Conservation (phyloP, 176 grass and related monocot species). For the Cenchrus fungigraminus region DNA sequence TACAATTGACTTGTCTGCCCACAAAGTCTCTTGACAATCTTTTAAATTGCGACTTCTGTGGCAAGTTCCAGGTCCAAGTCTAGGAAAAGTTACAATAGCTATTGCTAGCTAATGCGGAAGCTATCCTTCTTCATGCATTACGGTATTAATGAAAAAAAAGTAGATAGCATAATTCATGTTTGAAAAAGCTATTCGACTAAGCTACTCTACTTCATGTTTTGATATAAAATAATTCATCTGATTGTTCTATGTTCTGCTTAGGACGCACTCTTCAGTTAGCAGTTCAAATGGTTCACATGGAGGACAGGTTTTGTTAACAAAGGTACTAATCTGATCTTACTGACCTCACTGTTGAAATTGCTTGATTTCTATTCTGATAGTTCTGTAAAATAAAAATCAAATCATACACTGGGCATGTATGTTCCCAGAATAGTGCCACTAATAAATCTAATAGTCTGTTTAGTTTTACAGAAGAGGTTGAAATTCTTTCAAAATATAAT, state of each 20-base stretch:
- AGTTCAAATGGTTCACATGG: no score
- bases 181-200: background rate
- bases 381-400: background rate
- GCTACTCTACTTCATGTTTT: no score
- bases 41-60: background rate
- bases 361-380: background rate
- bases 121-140: background rate
- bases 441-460: background rate
- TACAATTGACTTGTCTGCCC: background rate
- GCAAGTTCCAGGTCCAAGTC: background rate
- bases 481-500: no score
- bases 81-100: background rate
- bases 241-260: no score
- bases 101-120: background rate
- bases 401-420: background rate
- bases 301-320: no score
- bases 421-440: background rate
- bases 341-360: no score
- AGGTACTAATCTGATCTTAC: no score
- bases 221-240: no score
- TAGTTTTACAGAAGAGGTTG: background rate
- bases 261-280: no score
- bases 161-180: background rate
- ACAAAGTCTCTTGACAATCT: background rate
- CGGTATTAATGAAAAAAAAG: background rate